phyloP scores from a whole-genome alignment of 1,284 basidiomycete genomes.

The Fomitopsis palustris region DNA sequence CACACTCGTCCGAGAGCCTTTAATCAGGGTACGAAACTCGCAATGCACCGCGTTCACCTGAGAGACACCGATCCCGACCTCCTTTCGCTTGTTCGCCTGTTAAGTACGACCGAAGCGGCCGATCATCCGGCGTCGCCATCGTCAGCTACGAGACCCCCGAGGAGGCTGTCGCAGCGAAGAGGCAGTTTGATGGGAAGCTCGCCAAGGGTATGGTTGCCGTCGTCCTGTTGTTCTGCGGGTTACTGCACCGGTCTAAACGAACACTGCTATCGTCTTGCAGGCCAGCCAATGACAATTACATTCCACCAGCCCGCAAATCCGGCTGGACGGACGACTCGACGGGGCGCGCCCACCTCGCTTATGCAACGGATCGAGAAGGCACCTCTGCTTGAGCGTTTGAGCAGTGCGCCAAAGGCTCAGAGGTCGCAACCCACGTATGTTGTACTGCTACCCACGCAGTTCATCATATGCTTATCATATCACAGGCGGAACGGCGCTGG shows the following conservation, averaged over 20 bases:
- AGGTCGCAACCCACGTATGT: conserved; percentile 24
- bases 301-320: conserved; percentile 51
- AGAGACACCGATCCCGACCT: conserved; percentile 40
- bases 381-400: conserved; percentile 56
- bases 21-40: conserved; percentile 86
- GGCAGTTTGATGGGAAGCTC: conserved; percentile 84
- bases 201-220: conserved; percentile 69
- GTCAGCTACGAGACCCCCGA: conserved; percentile 78
- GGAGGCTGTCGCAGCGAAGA: conserved; percentile 83
- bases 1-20: conserved; percentile 86
- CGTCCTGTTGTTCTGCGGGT: conserved; percentile 1
- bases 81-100: conserved; percentile 38
- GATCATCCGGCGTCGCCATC: conserved; percentile 83
- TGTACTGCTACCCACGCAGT: conserved; percentile 1
- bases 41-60: conserved; percentile 57
- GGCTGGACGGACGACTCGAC: conserved; percentile 32
- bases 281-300: conserved; percentile 77
- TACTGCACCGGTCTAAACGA: not conserved
- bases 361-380: conserved; percentile 64
- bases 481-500: conserved; percentile 29
- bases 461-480: not conserved
- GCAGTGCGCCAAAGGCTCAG: conserved; percentile 33
- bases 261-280: conserved; percentile 35
- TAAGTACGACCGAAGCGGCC: conserved; percentile 95
- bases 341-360: conserved; percentile 48